Evolutionary conservation across 805 yeast species (phyloP).

Genomic region (Metschnikowia santaceciliae): DNA sequence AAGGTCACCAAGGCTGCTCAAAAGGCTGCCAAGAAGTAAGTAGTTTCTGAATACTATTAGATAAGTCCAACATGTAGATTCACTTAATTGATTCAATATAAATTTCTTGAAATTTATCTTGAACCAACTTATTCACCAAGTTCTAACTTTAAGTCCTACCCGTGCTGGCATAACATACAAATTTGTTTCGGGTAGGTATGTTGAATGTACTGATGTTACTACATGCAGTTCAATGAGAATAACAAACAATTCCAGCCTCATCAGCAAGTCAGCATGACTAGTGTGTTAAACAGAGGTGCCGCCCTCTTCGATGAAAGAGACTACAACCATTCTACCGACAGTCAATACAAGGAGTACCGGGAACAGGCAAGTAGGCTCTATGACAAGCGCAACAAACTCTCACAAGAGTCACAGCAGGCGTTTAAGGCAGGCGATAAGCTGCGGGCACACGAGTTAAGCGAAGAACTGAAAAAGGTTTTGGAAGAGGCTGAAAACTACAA

Average conservation of each 20-base stretch:
- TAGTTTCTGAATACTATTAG: conserved; percentile 1
- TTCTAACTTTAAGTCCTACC: too few relatives aligned
- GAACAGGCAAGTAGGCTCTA: conserved; percentile 65
- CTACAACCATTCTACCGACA: conserved; percentile 71
- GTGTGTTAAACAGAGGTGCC: conserved; percentile 11
- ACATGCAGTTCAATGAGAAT: background rate
- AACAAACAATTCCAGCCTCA: background rate
- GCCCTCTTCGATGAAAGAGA: conserved; percentile 36
- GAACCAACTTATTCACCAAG: too few relatives aligned
- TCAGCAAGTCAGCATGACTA: conserved; percentile 6
- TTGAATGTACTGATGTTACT: background rate
- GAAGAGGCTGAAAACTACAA: conserved; percentile 66
- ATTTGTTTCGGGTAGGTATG: too few relatives aligned
- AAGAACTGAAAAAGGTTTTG: conserved; percentile 57
- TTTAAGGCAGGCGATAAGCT: conserved; percentile 69
- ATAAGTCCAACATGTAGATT: background rate
- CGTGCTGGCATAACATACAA: too few relatives aligned
- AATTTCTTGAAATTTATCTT: too few relatives aligned
- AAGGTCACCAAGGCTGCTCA: conserved; percentile 41
- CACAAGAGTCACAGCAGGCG: conserved; percentile 72
- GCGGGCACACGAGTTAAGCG: conserved; percentile 69
- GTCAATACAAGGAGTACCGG: conserved; percentile 60
- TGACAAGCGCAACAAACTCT: conserved; percentile 49
- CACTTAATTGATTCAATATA: background rate
- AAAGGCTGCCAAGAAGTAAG: conserved; percentile 21